Evolutionary conservation across 768 basidiomycete species (phyloP), one percentile per base, ranked within the genome.

Genomic region (Lactarius trivialis): DNA sequence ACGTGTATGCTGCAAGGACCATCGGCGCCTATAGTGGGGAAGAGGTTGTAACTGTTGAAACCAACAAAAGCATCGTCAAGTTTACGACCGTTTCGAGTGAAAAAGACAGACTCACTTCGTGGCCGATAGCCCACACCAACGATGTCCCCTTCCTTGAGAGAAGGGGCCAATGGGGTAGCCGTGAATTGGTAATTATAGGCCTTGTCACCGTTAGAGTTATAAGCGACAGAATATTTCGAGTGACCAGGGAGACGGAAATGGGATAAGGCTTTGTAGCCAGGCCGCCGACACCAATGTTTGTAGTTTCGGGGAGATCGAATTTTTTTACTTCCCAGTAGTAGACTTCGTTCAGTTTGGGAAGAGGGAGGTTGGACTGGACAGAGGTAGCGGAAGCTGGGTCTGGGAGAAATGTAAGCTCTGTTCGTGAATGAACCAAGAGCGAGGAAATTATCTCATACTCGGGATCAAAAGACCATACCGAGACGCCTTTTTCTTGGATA

Each of bases 261-360:
- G 9, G 97, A 71, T 93, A 98, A 9, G 97, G 97, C 73, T 97
- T 98, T 3, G 97, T 99, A 19, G 96, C 94, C 39, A 99, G 73
- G 37, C 97, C n/a, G n/a, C n/a, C 97, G 55, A 98, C 84, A 36
- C 92, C 85, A n/a, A 97, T 88, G 50, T 81, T 90, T 9, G 95
- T 98, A 2, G 82, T 78, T 64, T 83, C 79, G 14, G 95, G 93
- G 58, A 97, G 88, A 75, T 99, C 97, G 72, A 94, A 98, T 89
- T 98, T 91, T 77, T 99, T 99, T 65, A 93, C 90, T 73, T 99
- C 97, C 91, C 92, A 99, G 73, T 99, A 99, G 73, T 99, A 99
- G 14, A 98, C 94, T 73, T 98, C 97, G 76, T 99, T 99, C 55
- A 98, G 80, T 71, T 98, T 98, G 14, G 97, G 97, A 3, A 99